Percentiles rank a stretch among this genome's conserved stretches.
Conservation (phyloP, 73 alveolate species). For the Paramecium tetraurelia region DNA sequence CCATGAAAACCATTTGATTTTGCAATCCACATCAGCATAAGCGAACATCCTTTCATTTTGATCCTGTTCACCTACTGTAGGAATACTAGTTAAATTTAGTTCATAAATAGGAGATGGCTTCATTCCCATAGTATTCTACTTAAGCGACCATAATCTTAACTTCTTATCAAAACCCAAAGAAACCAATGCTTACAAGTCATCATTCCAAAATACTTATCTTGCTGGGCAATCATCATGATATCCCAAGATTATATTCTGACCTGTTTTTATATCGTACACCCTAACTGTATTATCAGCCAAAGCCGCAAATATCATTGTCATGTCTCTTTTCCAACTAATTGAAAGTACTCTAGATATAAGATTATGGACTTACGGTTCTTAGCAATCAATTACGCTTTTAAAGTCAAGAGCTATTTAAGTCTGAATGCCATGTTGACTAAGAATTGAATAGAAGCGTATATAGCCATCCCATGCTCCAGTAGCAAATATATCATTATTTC, state of each 20-base stretch:
- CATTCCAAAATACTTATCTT: background rate
- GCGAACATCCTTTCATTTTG: background rate
- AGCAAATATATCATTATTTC: conserved; percentile 19
- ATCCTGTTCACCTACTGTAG: background rate
- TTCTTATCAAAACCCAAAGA: background rate
- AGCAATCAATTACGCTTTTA: conserved; percentile 11
- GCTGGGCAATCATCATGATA: conserved; percentile 11
- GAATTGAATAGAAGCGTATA: conserved; percentile 37
- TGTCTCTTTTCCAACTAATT: conserved; percentile 17
- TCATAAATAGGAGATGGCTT: background rate
- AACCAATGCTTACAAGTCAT: background rate
- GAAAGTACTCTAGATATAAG: background rate
- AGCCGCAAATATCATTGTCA: conserved; percentile 26
- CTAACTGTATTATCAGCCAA: conserved; percentile 43
- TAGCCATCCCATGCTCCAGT: conserved; percentile 47
- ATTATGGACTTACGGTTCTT: background rate
- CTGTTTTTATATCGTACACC: conserved; percentile 26
- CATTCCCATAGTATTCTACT: background rate
- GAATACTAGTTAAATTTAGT: background rate
- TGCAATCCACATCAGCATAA: background rate
- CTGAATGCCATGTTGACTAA: background rate
- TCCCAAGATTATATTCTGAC: conserved; percentile 19
- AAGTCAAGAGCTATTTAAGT: background rate
- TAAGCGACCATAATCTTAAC: conserved; percentile 14
- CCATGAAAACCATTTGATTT: background rate